Conservation (phyloP, 495 filamentous ascomycete species). For the Astrothelium macrocarpum region DNA sequence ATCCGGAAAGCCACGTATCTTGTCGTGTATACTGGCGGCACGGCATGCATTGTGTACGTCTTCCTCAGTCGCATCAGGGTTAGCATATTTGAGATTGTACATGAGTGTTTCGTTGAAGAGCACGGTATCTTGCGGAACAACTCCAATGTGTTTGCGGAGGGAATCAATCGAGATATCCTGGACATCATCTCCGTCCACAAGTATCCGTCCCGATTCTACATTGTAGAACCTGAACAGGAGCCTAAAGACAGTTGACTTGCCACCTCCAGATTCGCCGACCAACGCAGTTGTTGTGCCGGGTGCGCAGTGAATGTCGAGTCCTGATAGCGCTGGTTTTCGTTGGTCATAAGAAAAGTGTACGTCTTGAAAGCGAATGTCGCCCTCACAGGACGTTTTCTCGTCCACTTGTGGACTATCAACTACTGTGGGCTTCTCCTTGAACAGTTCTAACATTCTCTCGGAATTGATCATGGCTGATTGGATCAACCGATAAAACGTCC, state of each 20-base stretch:
- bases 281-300: constrained; percentile 92
- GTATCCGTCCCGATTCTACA: constrained; percentile 61
- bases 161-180: constrained; percentile 85
- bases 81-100: constrained; percentile 95
- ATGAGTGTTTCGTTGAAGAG: constrained; percentile 95
- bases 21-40: constrained; percentile 91
- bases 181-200: constrained; percentile 75
- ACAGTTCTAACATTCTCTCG: constrained; percentile 87
- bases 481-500: constrained; percentile 92
- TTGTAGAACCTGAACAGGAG: constrained; percentile 95
- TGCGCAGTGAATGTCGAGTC: constrained; percentile 67
- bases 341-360: constrained; percentile 86
- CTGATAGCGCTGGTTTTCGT: constrained; percentile 75
- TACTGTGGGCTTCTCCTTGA: constrained; percentile 89
- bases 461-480: constrained; percentile 96
- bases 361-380: constrained; percentile 73
- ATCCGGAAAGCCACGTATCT: constrained; percentile 88
- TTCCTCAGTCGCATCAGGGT: constrained; percentile 73
- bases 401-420: constrained; percentile 52
- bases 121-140: constrained; percentile 93
- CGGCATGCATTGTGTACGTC: constrained; percentile 82
- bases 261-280: constrained; percentile 91
- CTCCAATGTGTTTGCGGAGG: constrained; percentile 80
- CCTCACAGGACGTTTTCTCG: constrained; percentile 56
- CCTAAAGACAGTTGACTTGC: constrained; percentile 95